Evolutionary conservation across 345 rosid species (phyloP), one percentile per base, ranked within the genome.

Genomic region (Passiflora organensis): DNA sequence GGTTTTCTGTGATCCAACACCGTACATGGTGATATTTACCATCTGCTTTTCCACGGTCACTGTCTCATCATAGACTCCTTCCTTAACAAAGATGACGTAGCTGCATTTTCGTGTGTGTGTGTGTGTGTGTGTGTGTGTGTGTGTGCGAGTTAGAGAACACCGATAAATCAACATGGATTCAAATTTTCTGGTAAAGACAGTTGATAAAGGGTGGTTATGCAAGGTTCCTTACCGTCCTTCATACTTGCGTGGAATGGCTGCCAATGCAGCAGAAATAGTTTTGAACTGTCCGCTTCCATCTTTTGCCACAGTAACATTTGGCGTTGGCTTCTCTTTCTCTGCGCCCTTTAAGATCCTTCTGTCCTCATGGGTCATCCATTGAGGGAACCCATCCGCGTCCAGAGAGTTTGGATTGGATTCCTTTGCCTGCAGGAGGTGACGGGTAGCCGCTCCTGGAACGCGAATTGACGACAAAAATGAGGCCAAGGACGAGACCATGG

Each of bases 1-100:
- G 3, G 77, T 68, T 80, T 87, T 90, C 54, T 80, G 83, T 16
- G 94, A 84, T 54, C 97, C 97, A 51, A 84, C 97, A 16, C 97
- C 97, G 22, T 65, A 73, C 63, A 89, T 72, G 34, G 89, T 82
- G 16, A 86, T 45, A 48, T 86, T 89, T 0, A 39, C 71, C 76
- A 72, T 83, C 47, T 67, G 66, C 69, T 78, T 81, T 1, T 73
- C 60, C 34, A 90, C 68, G 10, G 32, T 66, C 42, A 87, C 93
- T 6, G 36, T 48, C 68, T 90, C 95, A 0, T 82, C 88, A 46
- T 84, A 90, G 42, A 80, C 15, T 51, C 97, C 97, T 44, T 47
- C 66, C 60, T 85, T 85, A 50, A 90, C 74, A 51, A 75, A 87
- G 59, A 90, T 87, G 51, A 87, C 60, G 44, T 81, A 87, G 75